Evolutionary conservation across 2,329 filamentous ascomycete species (phyloP).

Genomic region (Fusarium illudens): DNA sequence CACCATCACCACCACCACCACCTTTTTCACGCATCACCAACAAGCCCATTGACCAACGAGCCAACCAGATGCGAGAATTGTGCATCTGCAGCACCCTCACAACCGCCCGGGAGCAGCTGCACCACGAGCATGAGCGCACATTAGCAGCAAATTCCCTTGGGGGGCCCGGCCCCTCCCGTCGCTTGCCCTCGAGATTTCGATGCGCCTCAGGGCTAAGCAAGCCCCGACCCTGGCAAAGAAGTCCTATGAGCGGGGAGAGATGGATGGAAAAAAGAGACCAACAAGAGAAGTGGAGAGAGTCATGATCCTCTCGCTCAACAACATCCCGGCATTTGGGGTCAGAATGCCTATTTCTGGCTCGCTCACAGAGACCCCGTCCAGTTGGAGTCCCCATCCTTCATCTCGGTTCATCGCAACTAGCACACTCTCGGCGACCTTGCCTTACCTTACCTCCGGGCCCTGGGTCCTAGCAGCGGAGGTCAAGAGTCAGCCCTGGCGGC

Average conservation of each 20-base stretch:
- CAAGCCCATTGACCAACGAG: conserved; percentile 4
- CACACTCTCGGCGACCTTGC: neutral
- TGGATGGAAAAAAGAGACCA: neutral
- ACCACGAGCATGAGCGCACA: conserved; percentile 2
- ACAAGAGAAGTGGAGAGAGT: neutral
- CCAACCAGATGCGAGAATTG: conserved; percentile 17
- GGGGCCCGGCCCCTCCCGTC: neutral
- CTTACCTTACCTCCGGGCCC: conserved; percentile 10
- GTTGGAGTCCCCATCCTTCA: conserved; percentile 23
- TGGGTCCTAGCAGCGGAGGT: conserved; percentile 15
- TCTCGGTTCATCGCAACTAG: conserved; percentile 27
- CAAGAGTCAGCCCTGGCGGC: conserved; percentile 26
- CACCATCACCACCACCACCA: conserved; percentile 6
- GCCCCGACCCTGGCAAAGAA: neutral
- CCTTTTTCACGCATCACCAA: conserved; percentile 20
- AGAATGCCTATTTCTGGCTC: conserved; percentile 29
- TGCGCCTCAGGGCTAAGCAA: neutral
- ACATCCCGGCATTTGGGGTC: neutral
- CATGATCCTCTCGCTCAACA: neutral
- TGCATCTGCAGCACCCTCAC: neutral
- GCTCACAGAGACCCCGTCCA: neutral
- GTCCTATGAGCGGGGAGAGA: conserved; percentile 1
- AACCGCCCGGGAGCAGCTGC: neutral
- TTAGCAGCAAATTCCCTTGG: neutral
- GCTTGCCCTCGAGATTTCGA: neutral